Evolutionary conservation across 192 early-diverging fungal genomes (phyloP), one percentile per base, ranked within the genome.

Genomic region (Coemansia sp.): DNA sequence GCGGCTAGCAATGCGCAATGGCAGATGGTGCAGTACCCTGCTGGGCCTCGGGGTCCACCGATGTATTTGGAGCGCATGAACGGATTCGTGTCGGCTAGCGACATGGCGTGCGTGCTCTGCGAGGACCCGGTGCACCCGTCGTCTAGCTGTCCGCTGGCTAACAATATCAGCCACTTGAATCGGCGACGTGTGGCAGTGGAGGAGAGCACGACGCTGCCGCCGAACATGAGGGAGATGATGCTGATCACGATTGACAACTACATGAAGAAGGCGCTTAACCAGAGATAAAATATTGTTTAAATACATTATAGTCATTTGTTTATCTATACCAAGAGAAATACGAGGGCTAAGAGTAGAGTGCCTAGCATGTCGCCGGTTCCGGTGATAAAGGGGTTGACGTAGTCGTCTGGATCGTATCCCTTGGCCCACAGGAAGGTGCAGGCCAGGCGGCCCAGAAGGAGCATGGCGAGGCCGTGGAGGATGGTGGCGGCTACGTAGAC

Each of bases 371-470:
- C 91, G 51, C 90, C 85, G 24, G 87, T 81, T 0, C 89, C 88
- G 9, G 90, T 91, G 59, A 89, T 89, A 27, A 87, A 62, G 9
- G 56, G 67, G 57, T 69, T 62, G 59, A 74, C 68, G 40, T 89
- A 93, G 74, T 93, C 91, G 59, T 93, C 92, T 13, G 92, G 92
- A 62, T 93, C 90, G 53, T 93, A 91, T 14, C 85, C 81, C n/a
- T 81, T 70, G n/a, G 75, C 64, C 92, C 92, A 93, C 50, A 90
- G 83, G 16, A 70, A 42, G 9, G 76, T 67, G 17, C 89, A 91
- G 56, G 86, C 84, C 13, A 72, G 68, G 48, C 85, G 83, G 19
- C 85, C 87, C 67, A 93, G 74, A 21, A 73, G 62, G 44, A 93
- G 73, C 5, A 90, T 75, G 7, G 85, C 66, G 21, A 84, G 69